phyloP scores from a whole-genome alignment of 495 filamentous ascomycete genomes.

The Neurospora sp. region DNA sequence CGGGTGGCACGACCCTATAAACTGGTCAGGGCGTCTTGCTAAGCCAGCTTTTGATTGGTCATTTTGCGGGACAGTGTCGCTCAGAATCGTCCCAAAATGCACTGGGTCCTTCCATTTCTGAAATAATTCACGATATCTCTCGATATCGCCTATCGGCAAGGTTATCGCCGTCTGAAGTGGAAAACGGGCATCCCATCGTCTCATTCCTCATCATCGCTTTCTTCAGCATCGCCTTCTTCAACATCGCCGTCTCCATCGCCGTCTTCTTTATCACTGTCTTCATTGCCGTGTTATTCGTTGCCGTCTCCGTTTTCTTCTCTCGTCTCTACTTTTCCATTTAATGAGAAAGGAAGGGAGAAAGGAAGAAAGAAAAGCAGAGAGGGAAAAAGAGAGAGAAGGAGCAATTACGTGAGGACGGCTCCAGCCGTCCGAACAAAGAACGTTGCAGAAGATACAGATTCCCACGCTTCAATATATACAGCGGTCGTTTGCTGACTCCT shows the following conservation, averaged over 20 bases:
- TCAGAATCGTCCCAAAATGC: too few relatives aligned
- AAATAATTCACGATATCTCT: not conserved
- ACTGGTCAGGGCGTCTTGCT: not conserved
- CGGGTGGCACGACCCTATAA: not conserved
- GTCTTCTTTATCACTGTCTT: not conserved
- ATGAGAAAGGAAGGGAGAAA: not conserved
- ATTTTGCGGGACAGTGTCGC: not conserved
- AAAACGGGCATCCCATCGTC: not conserved
- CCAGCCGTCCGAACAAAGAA: not conserved
- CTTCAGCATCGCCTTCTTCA: too few relatives aligned
- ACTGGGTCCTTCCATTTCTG: not conserved
- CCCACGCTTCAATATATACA: not conserved
- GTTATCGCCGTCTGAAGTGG: not conserved
- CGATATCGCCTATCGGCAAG: not conserved
- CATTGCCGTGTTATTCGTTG: not conserved
- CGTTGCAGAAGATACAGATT: not conserved
- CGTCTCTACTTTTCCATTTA: not conserved
- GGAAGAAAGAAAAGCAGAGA: not conserved
- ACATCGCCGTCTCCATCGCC: not conserved
- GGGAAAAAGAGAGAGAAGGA: not conserved
- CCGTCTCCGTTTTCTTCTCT: not conserved
- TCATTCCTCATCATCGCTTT: too few relatives aligned
- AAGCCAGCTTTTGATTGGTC: not conserved
- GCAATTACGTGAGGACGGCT: not conserved
- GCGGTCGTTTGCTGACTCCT: not conserved